Base-by-base conservation (phyloP, 768 basidiomycete genomes). In the Holtermannia corniformis region DNA sequence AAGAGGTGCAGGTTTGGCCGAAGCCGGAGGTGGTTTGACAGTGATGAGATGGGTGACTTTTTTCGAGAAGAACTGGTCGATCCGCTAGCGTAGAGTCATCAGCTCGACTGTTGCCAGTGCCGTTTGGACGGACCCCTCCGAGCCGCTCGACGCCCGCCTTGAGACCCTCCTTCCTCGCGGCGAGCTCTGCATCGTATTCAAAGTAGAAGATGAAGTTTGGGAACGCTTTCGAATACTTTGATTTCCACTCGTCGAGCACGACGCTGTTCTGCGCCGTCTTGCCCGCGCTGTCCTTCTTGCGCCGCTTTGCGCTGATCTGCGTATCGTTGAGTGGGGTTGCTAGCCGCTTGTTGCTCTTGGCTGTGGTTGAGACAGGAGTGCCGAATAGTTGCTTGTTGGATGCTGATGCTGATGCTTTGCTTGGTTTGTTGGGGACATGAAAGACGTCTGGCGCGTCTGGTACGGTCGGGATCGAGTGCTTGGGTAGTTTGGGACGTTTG, bases 41-140 rank as follows among this genome's bases (percentile, higher is more conserved):
- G 85, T 86, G 66, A 93, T 83, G 57, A 96, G 78, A 74, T 97
- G 93, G 0, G 90, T 91, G 22, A 93, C 81, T 45, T 81, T 78
- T 45, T 78, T 82, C 25, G 86, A 87, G 72, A 96, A 92, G 77
- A 95, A 95, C 56, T 82, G 80, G 47, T 93, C 88, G 51, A 89
- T 80, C 51, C 76, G 77, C 95, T 97, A 64, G 28, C 54, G 19
- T 47, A 42, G 46, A 41, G 14, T n/a, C 42, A 47, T 50, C 5
- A 41, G 16, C 51, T 54, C 46, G 24, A 54, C 27, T 20, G 48
- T 47, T 41, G 32, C 41, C 14, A 47, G 28, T 12, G 44, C 52
- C 11, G 21, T 12, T 11, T 27, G 27, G 20, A 80, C 87, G 63
- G 72, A 97, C 93, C 56, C 82, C 85, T 57, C 86, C 86, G 57